Conservation (phyloP, 768 basidiomycete species). For the Paxillus ammoniavirescens region DNA sequence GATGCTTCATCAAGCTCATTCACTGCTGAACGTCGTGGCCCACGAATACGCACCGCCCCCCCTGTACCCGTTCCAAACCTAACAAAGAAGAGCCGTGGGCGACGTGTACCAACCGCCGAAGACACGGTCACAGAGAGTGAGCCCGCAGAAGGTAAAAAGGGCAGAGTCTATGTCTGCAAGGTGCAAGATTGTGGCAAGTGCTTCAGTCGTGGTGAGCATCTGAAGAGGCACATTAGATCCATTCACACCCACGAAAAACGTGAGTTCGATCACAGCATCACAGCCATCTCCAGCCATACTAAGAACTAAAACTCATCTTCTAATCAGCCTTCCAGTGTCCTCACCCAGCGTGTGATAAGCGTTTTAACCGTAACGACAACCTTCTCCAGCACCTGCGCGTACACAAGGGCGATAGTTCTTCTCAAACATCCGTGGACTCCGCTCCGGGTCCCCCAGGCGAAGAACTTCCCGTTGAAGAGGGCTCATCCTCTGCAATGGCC, state of each 20-base stretch:
- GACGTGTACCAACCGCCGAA: conserved; percentile 62
- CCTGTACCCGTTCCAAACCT: conserved; percentile 75
- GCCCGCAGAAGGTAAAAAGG: conserved; percentile 29
- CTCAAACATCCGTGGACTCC: conserved; percentile 33
- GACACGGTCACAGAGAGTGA: conserved; percentile 26
- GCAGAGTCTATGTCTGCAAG: conserved; percentile 53
- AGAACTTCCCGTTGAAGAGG: conserved; percentile 19
- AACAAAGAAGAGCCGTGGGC: conserved; percentile 78
- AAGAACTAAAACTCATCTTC: conserved; percentile 23
- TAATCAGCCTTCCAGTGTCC: conserved; percentile 71
- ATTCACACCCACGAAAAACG: conserved; percentile 80
- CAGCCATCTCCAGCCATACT: conserved; percentile 12
- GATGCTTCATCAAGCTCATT: conserved; percentile 36
- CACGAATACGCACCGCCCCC: conserved; percentile 52
- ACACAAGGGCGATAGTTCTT: conserved; percentile 46
- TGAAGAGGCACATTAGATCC: conserved; percentile 72
- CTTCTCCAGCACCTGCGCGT: conserved; percentile 77
- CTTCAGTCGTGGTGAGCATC: conserved; percentile 72
- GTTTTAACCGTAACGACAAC: conserved; percentile 79
- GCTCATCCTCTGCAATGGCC: conserved; percentile 10
- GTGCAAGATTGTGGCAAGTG: conserved; percentile 72
- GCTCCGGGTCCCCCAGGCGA: conserved; percentile 23
- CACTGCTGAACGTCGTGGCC: conserved; percentile 41
- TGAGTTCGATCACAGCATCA: conserved; percentile 38
- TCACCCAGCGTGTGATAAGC: conserved; percentile 63